These are phyloP conservation scores for Rhododendron kiyosumense DNA, from an alignment of 148 eudicot species.

Conservation along the genomic window DNA sequence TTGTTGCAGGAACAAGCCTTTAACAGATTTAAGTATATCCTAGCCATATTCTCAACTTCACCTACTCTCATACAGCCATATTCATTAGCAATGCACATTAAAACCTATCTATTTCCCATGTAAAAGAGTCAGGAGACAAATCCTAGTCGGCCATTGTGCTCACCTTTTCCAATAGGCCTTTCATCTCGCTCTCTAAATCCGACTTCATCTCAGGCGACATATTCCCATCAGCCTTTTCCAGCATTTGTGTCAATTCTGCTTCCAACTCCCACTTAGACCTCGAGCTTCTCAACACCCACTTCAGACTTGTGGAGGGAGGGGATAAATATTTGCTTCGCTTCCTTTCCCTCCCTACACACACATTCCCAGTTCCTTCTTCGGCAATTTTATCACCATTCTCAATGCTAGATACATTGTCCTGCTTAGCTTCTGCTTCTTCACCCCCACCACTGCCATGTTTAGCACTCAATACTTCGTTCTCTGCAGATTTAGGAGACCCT, in stretches of 20 bases:
- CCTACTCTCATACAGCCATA: constrained; percentile 1
- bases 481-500: not conserved
- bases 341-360: not conserved
- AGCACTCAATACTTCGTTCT: not conserved
- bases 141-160: not conserved
- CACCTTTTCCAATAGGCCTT: constrained; percentile 34
- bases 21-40: not conserved
- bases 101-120: constrained; percentile 5
- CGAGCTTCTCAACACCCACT: too few relatives aligned
- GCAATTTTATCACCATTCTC: constrained; percentile 12
- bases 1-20: not conserved
- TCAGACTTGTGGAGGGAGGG: too few relatives aligned
- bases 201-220: constrained; percentile 34
- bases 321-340: too few relatives aligned
- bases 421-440: not conserved
- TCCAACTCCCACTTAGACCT: too few relatives aligned
- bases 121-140: not conserved
- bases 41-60: not conserved
- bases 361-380: constrained; percentile 23
- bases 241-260: constrained; percentile 7
- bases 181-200: constrained; percentile 31
- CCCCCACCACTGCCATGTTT: constrained; percentile 4
- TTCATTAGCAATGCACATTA: not conserved
- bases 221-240: constrained; percentile 23
- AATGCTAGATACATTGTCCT: constrained; percentile 5